Evolutionary conservation across 2,329 filamentous ascomycete species (phyloP), one percentile per base, ranked within the genome.

Genomic region (Triangularia setosa): DNA sequence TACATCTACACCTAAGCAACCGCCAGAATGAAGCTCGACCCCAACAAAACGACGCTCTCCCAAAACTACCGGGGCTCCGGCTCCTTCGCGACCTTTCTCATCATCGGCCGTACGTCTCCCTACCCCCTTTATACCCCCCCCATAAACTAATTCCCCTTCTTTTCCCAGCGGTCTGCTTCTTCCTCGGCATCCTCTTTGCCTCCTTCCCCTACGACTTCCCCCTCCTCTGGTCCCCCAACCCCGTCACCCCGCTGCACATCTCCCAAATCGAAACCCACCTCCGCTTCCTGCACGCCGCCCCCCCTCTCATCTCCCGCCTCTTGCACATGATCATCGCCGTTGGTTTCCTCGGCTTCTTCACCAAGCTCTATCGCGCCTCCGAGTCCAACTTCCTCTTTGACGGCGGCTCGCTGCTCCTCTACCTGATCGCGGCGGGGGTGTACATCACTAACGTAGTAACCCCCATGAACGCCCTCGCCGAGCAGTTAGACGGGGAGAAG

Each of bases 361-460:
- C 90, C 76, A 99, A 99, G 83, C 90, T 99, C 60, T 99, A 97
- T 88, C 90, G 89, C 71, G 93, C 95, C 61, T 90, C 87, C 72
- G 94, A 98, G 79, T 90, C 91, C 69, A 99, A 99, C 82, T 90
- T 97, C 80, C 88, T 99, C 64, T 99, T 99, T 77, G 95, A 90
- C 78, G 91, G 90, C 73, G 87, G 92, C 64, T 92, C 90, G 68
- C 85, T 94, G 14, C 88, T 92, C 16, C 84, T 92, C 71, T 95
- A 94, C 78, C 83, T 94, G 63, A 92, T 95, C 72, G 95, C 92
- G 66, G 87, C 96, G 61, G 92, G 93, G 58, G 91, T 99, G 71
- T 99, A 98, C 79, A 87, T 97, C 69, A 90, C 93, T 72, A 99
- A 99, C 79, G 97, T 98, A 73, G 90, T 98, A 75, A 97, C 97